These are phyloP conservation scores for Bondarzewia mesenterica DNA, from an alignment of 1,284 basidiomycete genomes.

Conservation along the genomic window DNA sequence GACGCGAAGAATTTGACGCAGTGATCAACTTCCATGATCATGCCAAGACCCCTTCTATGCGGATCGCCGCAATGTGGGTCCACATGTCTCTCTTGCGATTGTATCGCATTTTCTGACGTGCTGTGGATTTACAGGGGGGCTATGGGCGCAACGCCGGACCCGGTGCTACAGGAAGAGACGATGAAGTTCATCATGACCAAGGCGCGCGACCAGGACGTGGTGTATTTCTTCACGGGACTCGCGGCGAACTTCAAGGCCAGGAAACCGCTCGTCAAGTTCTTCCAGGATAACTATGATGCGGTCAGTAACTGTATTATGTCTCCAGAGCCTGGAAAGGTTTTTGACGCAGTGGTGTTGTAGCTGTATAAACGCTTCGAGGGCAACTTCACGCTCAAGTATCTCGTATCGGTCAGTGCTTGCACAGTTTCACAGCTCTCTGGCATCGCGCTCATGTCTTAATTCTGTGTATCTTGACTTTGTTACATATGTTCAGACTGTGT, in stretches of 20 bases:
- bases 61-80: constrained; percentile 61
- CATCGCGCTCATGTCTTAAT: background rate
- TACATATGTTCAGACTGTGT: constrained; percentile 35
- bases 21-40: constrained; percentile 66
- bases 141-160: constrained; percentile 38
- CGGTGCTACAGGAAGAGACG: constrained; percentile 45
- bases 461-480: background rate
- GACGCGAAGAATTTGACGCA: constrained; percentile 71
- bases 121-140: constrained; percentile 20
- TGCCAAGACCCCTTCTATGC: constrained; percentile 65
- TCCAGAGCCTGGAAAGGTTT: background rate
- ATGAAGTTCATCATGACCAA: constrained; percentile 50
- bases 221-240: constrained; percentile 45
- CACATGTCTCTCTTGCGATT: background rate
- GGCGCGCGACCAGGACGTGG: constrained; percentile 57
- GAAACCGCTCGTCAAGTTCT: constrained; percentile 33
- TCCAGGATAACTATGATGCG: constrained; percentile 51
- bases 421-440: no score
- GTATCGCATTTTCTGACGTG: background rate
- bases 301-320: constrained; percentile 30
- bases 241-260: constrained; percentile 36
- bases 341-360: constrained; percentile 24
- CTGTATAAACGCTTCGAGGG: constrained; percentile 66
- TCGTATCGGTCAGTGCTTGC: constrained; percentile 43
- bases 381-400: constrained; percentile 48